A percentile compares a stretch with the other conserved stretches of the same genome.
Evolutionary conservation across 129 eudicot genomes (phyloP).

Genomic region (Centella asiatica): DNA sequence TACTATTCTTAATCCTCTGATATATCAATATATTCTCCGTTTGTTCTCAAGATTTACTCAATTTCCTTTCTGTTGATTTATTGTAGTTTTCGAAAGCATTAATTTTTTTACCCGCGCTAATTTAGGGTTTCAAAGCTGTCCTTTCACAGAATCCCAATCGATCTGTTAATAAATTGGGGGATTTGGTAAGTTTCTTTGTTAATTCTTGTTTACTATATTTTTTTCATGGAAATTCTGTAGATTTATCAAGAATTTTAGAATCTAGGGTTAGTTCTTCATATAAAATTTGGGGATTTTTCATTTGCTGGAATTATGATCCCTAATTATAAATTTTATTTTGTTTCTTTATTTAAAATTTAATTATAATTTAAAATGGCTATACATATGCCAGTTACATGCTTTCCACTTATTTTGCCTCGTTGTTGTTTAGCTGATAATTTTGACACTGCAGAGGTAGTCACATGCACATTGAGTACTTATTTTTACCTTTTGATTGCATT

Average conservation of each 20-base stretch:
- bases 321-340: no score
- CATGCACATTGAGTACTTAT: not conserved
- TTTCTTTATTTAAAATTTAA: no score
- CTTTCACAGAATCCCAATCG: not conserved
- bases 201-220: not conserved
- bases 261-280: conserved; percentile 1
- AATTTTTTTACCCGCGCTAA: not conserved
- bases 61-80: not conserved
- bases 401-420: no score
- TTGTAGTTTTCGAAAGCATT: not conserved
- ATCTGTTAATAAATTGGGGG: not conserved
- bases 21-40: not conserved
- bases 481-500: not conserved
- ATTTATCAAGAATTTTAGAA: not conserved
- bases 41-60: not conserved
- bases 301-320: no score
- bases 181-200: conserved; percentile 4
- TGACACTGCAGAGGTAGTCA: not conserved
- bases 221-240: no score
- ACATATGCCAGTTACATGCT: no score
- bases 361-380: no score
- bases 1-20: not conserved
- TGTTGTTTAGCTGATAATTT: not conserved
- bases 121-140: not conserved
- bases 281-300: conserved; percentile 3